Evolutionary conservation across 2,329 filamentous ascomycete genomes (phyloP), one percentile per base, ranked within the genome.

Genomic region (Scytalidium lignicola): DNA sequence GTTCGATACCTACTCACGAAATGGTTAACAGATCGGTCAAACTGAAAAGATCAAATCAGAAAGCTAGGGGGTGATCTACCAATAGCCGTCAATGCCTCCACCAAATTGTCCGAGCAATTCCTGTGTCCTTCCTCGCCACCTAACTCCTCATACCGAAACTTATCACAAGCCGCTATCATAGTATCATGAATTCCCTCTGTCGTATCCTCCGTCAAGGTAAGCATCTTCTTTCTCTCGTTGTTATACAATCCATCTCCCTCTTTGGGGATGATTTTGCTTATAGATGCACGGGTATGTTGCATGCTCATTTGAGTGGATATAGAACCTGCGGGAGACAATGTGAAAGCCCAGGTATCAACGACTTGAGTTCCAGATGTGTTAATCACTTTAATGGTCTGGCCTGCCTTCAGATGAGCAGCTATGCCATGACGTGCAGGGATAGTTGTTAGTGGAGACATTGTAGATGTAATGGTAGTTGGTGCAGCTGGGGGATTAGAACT

Each of bases 311-410:
- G 57, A 3, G 54, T 52, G 2, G 41, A 26, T 23, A 58, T 56
- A 13, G 43, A 43, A 1, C n/a, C 21, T 18, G 32, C 18, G 9
- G 45, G n/a, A 19, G 51, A 48, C 15, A 53, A 17, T 8, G 51
- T 55, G 48, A 60, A 60, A 29, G 58, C 58, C 46, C 50, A 60
- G 6, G 58, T 60, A 41, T 60, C 58, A 28, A 58, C 51, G 18
- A 58, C 56, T 53, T 58, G 56, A 1, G 51, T 58, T 20, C 56
- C 56, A 21, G 51, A 28, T 9, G 54, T 58, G 40, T 58, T 58
- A 50, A 53, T 54, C 15, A 58, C 43, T 48, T 58, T 58, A 39
- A 58, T 55, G 15, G 51, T 52, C 48, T 58, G 52, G 22, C 53
- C 53, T 12, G 49, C 45, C 21, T 44, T 46, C 23, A 57, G 49